phyloP scores from a whole-genome alignment of 176 grass and related monocot species.

The Chrysopogon serrulatus region DNA sequence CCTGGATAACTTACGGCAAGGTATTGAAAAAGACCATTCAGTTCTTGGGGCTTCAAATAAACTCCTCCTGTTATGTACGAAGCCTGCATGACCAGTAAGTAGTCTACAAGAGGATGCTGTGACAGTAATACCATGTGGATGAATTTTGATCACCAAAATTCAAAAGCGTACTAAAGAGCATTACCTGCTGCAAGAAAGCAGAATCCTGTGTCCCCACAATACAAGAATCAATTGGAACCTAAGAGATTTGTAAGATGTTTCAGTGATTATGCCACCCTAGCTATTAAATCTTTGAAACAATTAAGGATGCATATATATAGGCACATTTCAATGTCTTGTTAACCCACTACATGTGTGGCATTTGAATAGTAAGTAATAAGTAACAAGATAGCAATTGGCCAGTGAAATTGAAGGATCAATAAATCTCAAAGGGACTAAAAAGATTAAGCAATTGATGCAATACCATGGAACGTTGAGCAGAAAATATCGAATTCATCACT shows the following conservation, averaged over 20 bases:
- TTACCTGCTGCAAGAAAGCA: constrained; percentile 95
- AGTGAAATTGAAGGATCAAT: background rate
- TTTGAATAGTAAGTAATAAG: background rate
- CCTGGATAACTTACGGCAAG: constrained; percentile 60
- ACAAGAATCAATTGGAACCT: constrained; percentile 97
- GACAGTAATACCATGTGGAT: background rate
- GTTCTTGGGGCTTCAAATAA: constrained; percentile 91
- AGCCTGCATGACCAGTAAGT: constrained; percentile 53
- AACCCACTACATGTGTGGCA: background rate
- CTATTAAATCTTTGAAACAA: background rate
- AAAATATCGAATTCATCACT: constrained; percentile 99
- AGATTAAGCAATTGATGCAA: background rate
- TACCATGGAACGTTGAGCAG: constrained; percentile 92
- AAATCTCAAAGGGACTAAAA: background rate
- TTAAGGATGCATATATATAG: background rate
- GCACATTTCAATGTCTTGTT: background rate
- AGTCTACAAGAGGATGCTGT: background rate
- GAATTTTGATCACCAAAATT: background rate
- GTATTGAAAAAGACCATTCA: constrained; percentile 84
- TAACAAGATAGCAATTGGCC: background rate
- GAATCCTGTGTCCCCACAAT: constrained; percentile 86
- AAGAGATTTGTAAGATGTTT: constrained; percentile 15
- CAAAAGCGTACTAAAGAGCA: background rate
- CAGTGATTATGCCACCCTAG: background rate
- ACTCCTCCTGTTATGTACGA: constrained; percentile 92